Evolutionary conservation across 441 rosid species (phyloP).

Genomic region (Gossypium aridum): DNA sequence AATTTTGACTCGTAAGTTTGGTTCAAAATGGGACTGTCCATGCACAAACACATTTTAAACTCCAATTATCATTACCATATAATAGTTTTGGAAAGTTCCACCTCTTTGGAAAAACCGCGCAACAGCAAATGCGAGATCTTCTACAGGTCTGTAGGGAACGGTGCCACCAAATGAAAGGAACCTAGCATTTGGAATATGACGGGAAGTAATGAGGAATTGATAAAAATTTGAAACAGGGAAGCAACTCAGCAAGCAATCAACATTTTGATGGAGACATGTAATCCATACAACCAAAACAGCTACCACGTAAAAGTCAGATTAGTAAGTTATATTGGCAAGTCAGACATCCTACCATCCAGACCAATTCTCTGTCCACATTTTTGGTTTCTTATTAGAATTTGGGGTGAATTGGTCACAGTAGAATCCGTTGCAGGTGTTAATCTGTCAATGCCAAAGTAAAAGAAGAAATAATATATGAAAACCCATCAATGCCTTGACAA

Average conservation of each 20-base stretch:
- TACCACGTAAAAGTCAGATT: neutral
- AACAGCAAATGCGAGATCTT: slow-evolving; percentile 72
- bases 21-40: slow-evolving; percentile 5
- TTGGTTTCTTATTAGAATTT: slow-evolving; percentile 56
- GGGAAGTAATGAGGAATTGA: neutral
- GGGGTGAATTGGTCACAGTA: slow-evolving; percentile 80
- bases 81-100: slow-evolving; percentile 77
- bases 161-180: slow-evolving; percentile 57
- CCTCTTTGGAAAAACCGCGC: slow-evolving; percentile 70
- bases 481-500: neutral
- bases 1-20: slow-evolving; percentile 9
- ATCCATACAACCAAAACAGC: slow-evolving; percentile 9
- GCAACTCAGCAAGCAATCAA: neutral
- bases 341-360: slow-evolving; percentile 52
- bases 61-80: slow-evolving; percentile 42
- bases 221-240: neutral
- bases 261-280: neutral
- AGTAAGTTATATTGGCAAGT: neutral
- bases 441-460: slow-evolving; percentile 33
- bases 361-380: slow-evolving; percentile 85
- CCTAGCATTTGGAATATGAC: slow-evolving; percentile 28
- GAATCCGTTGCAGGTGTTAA: slow-evolving; percentile 73
- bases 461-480: neutral
- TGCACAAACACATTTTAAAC: neutral
- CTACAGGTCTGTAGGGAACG: slow-evolving; percentile 55